phyloP scores from a whole-genome alignment of 2,329 filamentous ascomycete genomes.

The Lecanicillium sp. region DNA sequence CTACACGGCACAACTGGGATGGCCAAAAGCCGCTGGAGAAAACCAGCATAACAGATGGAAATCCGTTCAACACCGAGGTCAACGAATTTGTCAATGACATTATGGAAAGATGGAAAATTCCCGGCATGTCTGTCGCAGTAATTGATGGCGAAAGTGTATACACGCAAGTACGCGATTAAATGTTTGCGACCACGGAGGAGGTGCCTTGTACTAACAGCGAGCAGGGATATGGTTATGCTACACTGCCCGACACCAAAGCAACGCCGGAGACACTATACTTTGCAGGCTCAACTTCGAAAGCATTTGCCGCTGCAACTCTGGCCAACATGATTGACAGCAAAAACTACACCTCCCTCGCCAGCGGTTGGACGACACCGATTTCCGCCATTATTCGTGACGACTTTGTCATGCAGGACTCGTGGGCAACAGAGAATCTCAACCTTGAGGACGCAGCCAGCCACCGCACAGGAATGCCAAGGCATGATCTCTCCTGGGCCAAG shows the following conservation, averaged over 20 bases:
- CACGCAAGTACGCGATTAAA: background rate
- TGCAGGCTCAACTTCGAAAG: constrained; percentile 6
- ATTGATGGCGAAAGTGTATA: background rate
- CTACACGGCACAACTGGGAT: too few species aligned
- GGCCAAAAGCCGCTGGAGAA: too few species aligned
- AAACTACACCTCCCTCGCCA: constrained; percentile 1
- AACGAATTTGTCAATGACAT: background rate
- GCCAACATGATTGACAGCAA: constrained; percentile 9
- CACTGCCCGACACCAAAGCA: constrained; percentile 4
- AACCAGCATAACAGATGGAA: too few species aligned
- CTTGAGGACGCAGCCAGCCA: background rate
- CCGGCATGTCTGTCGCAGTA: background rate
- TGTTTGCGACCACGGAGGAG: background rate
- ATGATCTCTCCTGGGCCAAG: background rate
- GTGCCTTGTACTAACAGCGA: background rate
- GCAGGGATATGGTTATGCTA: constrained; percentile 8
- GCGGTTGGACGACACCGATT: background rate
- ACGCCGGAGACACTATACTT: constrained; percentile 6
- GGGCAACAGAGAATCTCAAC: background rate
- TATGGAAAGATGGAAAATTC: background rate
- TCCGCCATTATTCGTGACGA: background rate
- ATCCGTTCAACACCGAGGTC: background rate
- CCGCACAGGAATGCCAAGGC: background rate
- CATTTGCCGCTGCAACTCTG: constrained; percentile 3
- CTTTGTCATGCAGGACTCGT: background rate